A percentile compares a stretch with the other conserved stretches of the same genome.
These are phyloP conservation scores for Mangifera indica DNA, from an alignment of 345 rosid species.

Conservation along the genomic window DNA sequence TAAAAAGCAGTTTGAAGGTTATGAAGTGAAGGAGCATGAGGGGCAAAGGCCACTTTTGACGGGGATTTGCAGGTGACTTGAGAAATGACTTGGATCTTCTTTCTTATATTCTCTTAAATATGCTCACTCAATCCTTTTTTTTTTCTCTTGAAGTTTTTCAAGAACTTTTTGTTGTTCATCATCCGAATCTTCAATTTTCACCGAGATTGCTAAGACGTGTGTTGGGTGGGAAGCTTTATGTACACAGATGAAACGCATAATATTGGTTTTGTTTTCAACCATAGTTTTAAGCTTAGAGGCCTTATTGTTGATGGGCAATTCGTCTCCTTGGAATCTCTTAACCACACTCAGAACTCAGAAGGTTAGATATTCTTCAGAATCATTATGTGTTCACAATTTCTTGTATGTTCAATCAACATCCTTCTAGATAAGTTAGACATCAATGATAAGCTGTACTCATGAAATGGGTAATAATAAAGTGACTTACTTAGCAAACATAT, in stretches of 20 bases:
- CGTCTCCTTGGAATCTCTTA: slow-evolving; percentile 66
- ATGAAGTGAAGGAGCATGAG: slow-evolving; percentile 77
- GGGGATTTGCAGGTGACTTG: slow-evolving; percentile 65
- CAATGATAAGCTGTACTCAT: too few species aligned
- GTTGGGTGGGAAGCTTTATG: slow-evolving; percentile 76
- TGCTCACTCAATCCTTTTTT: background rate
- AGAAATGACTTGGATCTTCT: slow-evolving; percentile 43
- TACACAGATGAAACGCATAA: slow-evolving; percentile 52
- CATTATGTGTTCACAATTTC: background rate
- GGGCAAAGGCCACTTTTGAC: slow-evolving; percentile 88
- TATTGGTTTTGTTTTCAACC: slow-evolving; percentile 76
- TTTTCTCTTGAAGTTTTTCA: background rate
- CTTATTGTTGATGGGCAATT: slow-evolving; percentile 78
- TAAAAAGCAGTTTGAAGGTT: slow-evolving; percentile 65
- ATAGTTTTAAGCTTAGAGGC: slow-evolving; percentile 81
- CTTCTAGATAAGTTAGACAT: too few species aligned
- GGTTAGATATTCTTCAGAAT: slow-evolving; percentile 36
- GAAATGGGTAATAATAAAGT: too few species aligned
- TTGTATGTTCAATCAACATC: too few species aligned
- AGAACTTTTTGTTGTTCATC: slow-evolving; percentile 8
- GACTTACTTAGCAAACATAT: too few species aligned
- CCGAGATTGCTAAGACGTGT: slow-evolving; percentile 94
- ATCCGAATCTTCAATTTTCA: slow-evolving; percentile 2
- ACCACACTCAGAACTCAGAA: slow-evolving; percentile 70
- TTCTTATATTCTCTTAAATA: background rate